These are phyloP conservation scores for Pinus albicaulis DNA, from an alignment of 75 land plant genomes.

Conservation along the genomic window DNA sequence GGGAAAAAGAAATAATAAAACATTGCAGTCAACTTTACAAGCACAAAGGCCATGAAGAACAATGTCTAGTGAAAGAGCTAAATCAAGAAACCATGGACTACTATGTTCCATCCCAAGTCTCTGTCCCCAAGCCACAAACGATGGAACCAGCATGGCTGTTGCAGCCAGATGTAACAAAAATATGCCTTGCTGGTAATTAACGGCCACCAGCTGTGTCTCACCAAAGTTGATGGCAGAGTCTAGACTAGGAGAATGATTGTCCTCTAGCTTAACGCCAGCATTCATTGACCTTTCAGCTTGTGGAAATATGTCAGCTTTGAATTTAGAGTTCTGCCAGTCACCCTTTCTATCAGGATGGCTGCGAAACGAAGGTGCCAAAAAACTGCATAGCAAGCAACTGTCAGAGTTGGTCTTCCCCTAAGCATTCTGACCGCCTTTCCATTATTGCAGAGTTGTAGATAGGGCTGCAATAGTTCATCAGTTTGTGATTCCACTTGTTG, in stretches of 20 bases:
- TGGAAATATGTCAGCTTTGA: slow-evolving; percentile 4
- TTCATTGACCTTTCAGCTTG: slow-evolving; percentile 12
- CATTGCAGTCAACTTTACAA: slow-evolving; percentile 41
- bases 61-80: slow-evolving; percentile 68
- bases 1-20: slow-evolving; percentile 31
- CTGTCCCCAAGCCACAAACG: slow-evolving; percentile 93
- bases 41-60: slow-evolving; percentile 74
- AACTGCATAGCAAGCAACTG: slow-evolving; percentile 73
- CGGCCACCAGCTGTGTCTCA: slow-evolving; percentile 72
- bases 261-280: slow-evolving; percentile 19
- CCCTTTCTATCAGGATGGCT: slow-evolving; percentile 77
- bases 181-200: slow-evolving; percentile 74
- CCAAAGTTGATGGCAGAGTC: slow-evolving; percentile 50
- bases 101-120: slow-evolving; percentile 67
- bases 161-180: slow-evolving; percentile 75
- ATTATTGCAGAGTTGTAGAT: no score
- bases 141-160: slow-evolving; percentile 80
- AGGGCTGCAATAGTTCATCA: no score
- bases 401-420: slow-evolving; percentile 46
- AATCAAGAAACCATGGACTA: slow-evolving; percentile 76
- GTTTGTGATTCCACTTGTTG: no score
- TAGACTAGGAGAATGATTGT: slow-evolving; percentile 26
- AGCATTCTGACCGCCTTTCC: slow-evolving; percentile 65
- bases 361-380: slow-evolving; percentile 70
- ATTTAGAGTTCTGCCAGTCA: slow-evolving; percentile 14